Evolutionary conservation across 257 asterid species (phyloP).

Genomic region (Nicotiana noctiflora): DNA sequence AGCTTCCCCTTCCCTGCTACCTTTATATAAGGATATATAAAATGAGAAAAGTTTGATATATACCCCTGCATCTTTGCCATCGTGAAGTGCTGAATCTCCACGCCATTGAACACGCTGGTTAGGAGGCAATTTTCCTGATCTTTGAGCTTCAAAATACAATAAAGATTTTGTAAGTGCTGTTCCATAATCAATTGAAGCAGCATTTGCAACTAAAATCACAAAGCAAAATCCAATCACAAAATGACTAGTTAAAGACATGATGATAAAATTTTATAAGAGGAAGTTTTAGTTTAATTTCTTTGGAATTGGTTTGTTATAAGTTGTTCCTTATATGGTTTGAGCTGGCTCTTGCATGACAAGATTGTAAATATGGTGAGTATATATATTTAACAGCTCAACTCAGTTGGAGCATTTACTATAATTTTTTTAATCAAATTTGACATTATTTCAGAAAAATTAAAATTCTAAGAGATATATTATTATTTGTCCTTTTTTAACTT

Average conservation of each 20-base stretch:
- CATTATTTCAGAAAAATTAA: neutral
- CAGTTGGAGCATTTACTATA: too few species aligned
- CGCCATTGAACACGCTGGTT: conserved; percentile 52
- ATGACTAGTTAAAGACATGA: neutral
- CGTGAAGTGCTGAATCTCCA: conserved; percentile 50
- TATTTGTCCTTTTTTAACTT: neutral
- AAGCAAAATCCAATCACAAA: conserved; percentile 17
- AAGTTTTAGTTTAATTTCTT: too few species aligned
- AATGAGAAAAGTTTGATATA: neutral
- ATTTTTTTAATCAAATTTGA: neutral
- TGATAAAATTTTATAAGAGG: neutral
- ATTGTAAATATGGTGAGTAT: neutral
- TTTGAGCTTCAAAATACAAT: conserved; percentile 64
- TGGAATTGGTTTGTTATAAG: neutral
- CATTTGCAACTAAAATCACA: conserved; percentile 19
- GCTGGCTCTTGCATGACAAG: neutral
- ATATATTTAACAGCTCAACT: too few species aligned
- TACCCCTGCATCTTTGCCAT: conserved; percentile 45
- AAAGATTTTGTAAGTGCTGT: conserved; percentile 47
- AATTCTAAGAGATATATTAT: neutral
- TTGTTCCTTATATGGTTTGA: neutral
- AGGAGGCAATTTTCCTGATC: conserved; percentile 54
- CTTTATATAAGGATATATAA: too few species aligned
- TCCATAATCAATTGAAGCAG: conserved; percentile 37
- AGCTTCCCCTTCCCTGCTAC: too few species aligned